Conservation (phyloP, 306 rosid species). For the Astragalus membranaceus region DNA sequence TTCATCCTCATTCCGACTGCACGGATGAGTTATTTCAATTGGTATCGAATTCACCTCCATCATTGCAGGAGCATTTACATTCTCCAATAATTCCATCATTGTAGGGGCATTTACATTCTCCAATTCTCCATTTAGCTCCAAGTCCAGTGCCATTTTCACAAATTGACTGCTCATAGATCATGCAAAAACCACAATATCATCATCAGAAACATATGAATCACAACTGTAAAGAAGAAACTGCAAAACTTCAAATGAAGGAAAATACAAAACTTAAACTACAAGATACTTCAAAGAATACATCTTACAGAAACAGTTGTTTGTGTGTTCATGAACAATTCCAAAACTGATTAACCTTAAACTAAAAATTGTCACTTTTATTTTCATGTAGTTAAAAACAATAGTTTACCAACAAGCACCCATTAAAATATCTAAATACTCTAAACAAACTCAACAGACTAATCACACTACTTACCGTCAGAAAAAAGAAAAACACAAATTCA, state of each 20-base stretch:
- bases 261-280: neutral
- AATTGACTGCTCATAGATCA: constrained; percentile 17
- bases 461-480: too few relatives aligned
- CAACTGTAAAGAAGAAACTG: neutral
- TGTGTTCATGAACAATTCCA: neutral
- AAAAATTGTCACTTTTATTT: neutral
- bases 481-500: too few relatives aligned
- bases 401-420: neutral
- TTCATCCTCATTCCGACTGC: constrained; percentile 27
- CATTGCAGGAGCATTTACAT: neutral
- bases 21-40: constrained; percentile 12
- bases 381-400: neutral
- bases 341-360: neutral
- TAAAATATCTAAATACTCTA: neutral
- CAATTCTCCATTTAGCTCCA: constrained; percentile 29
- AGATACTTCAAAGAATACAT: neutral
- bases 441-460: neutral
- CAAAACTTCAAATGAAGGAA: neutral
- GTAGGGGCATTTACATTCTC: constrained; percentile 13
- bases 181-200: constrained; percentile 3
- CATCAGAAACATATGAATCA: neutral
- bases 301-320: neutral
- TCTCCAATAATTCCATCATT: constrained; percentile 20
- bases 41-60: constrained; percentile 18
- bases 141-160: constrained; percentile 43